A percentile compares a stretch with the other conserved stretches of the same genome.
Evolutionary conservation across 2,329 filamentous ascomycete genomes (phyloP).

Genomic region (Fusarium pininemorale): DNA sequence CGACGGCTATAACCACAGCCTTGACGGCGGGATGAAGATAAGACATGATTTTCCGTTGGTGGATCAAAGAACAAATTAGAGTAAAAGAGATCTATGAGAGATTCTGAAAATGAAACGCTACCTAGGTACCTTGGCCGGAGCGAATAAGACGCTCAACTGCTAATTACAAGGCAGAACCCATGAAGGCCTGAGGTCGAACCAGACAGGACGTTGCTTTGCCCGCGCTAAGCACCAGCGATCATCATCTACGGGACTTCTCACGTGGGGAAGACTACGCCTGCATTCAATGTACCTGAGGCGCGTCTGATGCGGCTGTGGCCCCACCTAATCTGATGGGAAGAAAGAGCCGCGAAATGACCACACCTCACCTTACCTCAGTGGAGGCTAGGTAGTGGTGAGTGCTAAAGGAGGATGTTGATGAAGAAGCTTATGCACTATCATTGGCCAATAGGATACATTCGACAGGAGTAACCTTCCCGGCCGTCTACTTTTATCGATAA

Average conservation of each 20-base stretch:
- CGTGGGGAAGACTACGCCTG: conserved; percentile 1
- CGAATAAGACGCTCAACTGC: background rate
- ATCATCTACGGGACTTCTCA: conserved; percentile 30
- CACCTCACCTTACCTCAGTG: conserved; percentile 1
- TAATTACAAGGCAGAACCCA: conserved; percentile 10
- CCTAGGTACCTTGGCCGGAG: background rate
- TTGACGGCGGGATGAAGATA: conserved; percentile 37
- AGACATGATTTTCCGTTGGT: conserved; percentile 21
- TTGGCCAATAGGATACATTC: background rate
- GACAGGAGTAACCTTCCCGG: background rate
- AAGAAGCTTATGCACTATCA: background rate
- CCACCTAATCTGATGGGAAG: conserved; percentile 20
- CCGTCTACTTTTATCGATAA: background rate
- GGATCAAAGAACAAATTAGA: background rate
- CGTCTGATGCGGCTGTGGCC: conserved; percentile 39
- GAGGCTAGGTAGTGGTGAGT: background rate
- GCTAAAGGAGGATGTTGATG: background rate
- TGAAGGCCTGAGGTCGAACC: conserved; percentile 38
- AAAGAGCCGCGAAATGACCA: conserved; percentile 39
- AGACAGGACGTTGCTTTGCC: conserved; percentile 25
- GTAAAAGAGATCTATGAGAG: background rate
- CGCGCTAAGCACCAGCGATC: conserved; percentile 35
- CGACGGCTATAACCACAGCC: conserved; percentile 61
- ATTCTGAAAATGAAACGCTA: background rate
- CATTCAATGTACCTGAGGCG: conserved; percentile 33